These are phyloP conservation scores for Exophiala mesophila DNA, from an alignment of 2,329 filamentous ascomycete genomes.

Conservation along the genomic window DNA sequence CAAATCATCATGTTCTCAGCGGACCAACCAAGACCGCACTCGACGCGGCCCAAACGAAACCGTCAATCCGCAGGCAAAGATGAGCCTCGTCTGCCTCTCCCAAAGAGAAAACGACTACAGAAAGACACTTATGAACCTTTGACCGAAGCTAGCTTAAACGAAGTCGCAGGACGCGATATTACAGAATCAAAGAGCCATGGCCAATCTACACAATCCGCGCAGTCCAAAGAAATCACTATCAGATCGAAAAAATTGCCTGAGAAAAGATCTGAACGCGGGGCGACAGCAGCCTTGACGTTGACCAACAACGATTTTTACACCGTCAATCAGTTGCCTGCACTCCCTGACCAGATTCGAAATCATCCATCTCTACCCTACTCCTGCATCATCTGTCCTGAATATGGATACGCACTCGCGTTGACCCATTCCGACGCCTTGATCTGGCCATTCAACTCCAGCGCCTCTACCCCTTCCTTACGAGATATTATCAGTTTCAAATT, in stretches of 20 bases:
- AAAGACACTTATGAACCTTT: constrained; percentile 33
- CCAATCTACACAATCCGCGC: constrained; percentile 19
- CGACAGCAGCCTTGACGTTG: constrained; percentile 34
- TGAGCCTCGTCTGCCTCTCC: constrained; percentile 39
- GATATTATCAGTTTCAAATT: constrained; percentile 77
- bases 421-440: constrained; percentile 78
- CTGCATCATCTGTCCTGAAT: constrained; percentile 60
- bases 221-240: constrained; percentile 34
- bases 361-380: constrained; percentile 55
- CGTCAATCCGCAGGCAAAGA: constrained; percentile 35
- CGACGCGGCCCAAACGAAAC: constrained; percentile 28
- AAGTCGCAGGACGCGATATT: constrained; percentile 22
- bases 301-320: constrained; percentile 80
- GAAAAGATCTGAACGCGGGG: constrained; percentile 29
- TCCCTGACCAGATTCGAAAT: constrained; percentile 70
- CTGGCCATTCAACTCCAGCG: constrained; percentile 71
- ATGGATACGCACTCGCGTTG: constrained; percentile 71
- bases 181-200: constrained; percentile 23
- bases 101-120: constrained; percentile 41
- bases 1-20: constrained; percentile 29
- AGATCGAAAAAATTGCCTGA: constrained; percentile 38
- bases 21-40: constrained; percentile 22
- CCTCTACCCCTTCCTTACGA: constrained; percentile 57
- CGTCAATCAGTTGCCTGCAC: constrained; percentile 75
- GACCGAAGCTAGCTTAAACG: constrained; percentile 25